Conservation (phyloP, 345 rosid genomes). For the Turritis glabra region DNA sequence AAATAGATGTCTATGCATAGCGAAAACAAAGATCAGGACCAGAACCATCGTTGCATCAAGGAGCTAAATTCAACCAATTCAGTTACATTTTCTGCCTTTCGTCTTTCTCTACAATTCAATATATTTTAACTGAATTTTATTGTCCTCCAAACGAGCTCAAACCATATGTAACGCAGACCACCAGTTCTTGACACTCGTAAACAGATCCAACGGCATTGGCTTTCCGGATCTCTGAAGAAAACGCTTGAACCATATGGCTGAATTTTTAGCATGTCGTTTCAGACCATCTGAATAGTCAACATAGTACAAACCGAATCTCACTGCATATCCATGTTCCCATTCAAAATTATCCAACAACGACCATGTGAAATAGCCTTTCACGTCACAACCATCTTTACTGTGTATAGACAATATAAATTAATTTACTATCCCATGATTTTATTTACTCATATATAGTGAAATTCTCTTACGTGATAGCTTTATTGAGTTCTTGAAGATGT, state of each 20-base stretch:
- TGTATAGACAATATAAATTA: too few relatives aligned
- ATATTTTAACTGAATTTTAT: too few relatives aligned
- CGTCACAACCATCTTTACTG: slow-evolving; percentile 2
- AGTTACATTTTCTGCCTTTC: too few relatives aligned
- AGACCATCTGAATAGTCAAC: slow-evolving; percentile 46
- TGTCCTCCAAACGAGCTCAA: background rate
- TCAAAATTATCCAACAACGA: slow-evolving; percentile 63
- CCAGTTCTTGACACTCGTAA: slow-evolving; percentile 11
- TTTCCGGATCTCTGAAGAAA: slow-evolving; percentile 28
- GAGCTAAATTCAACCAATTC: too few relatives aligned
- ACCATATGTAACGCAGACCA: slow-evolving; percentile 1
- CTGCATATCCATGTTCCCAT: slow-evolving; percentile 45
- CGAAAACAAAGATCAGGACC: too few relatives aligned
- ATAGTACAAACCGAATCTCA: slow-evolving; percentile 48
- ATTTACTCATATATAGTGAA: background rate
- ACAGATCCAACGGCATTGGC: background rate
- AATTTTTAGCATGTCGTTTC: slow-evolving; percentile 51
- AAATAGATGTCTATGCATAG: too few relatives aligned
- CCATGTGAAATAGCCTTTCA: slow-evolving; percentile 59
- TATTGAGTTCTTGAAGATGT: slow-evolving; percentile 37
- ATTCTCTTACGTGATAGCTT: slow-evolving; percentile 34
- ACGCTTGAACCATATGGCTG: slow-evolving; percentile 55
- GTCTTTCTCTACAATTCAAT: too few relatives aligned
- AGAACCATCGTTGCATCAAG: too few relatives aligned
- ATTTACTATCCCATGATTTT: too few relatives aligned